Evolutionary conservation across 805 yeast species (phyloP).

Genomic region (Candida qinlingensis): DNA sequence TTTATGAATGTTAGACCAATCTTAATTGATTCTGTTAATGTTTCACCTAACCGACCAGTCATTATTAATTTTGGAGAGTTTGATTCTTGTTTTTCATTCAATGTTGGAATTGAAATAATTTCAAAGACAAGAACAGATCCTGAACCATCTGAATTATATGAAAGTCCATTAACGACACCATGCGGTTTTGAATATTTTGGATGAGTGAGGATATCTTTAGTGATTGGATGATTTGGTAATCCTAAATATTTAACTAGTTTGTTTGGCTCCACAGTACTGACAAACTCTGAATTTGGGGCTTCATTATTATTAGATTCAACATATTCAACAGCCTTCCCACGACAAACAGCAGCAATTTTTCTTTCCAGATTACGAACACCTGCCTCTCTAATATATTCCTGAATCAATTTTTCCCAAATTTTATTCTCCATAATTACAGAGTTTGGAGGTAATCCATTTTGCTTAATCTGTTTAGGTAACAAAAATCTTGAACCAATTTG

Average conservation of each 20-base stretch:
- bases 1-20: constrained; percentile 73
- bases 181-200: constrained; percentile 45
- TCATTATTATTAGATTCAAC: constrained; percentile 14
- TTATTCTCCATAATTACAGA: constrained; percentile 44
- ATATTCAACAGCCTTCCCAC: constrained; percentile 76
- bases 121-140: constrained; percentile 81
- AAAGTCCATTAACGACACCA: constrained; percentile 84
- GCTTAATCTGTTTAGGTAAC: constrained; percentile 66
- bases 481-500: constrained; percentile 64
- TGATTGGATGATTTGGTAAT: constrained; percentile 43
- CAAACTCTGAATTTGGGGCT: constrained; percentile 4
- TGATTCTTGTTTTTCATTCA: constrained; percentile 24
- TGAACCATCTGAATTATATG: constrained; percentile 81
- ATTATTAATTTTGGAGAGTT: constrained; percentile 42
- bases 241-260: constrained; percentile 72
- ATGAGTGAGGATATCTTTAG: constrained; percentile 37
- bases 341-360: constrained; percentile 66
- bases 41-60: constrained; percentile 82
- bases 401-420: constrained; percentile 57
- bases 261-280: constrained; percentile 34
- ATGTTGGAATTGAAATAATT: constrained; percentile 57
- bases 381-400: constrained; percentile 74
- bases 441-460: constrained; percentile 53
- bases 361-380: constrained; percentile 83
- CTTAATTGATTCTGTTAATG: constrained; percentile 73